These are phyloP conservation scores for Monilinia polystroma DNA, from an alignment of 2,329 filamentous ascomycete species.

Conservation along the genomic window DNA sequence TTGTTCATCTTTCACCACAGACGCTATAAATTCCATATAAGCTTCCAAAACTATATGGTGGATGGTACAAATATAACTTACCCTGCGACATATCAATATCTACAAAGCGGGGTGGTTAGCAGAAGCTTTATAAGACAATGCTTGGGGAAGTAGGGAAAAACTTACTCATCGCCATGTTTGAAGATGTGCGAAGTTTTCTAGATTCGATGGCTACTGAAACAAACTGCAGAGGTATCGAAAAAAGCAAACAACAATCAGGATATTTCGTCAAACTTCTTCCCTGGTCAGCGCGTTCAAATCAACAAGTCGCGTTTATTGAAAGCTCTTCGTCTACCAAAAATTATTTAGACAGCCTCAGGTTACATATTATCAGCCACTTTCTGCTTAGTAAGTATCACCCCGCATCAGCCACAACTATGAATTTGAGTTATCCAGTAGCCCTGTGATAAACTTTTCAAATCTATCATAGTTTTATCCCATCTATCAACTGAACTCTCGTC, in stretches of 20 bases:
- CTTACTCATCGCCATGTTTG: conserved; percentile 62
- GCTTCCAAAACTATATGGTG: conserved; percentile 19
- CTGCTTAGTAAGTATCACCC: background rate
- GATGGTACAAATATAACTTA: conserved; percentile 47
- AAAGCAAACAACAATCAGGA: conserved; percentile 8
- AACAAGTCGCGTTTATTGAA: conserved; percentile 31
- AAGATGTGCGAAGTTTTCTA: conserved; percentile 26
- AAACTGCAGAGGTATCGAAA: conserved; percentile 14
- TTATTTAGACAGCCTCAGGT: conserved; percentile 20
- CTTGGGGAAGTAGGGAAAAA: conserved; percentile 28
- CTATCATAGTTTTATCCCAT: too few species aligned
- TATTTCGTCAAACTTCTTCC: conserved; percentile 20
- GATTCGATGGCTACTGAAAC: conserved; percentile 20
- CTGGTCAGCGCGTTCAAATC: conserved; percentile 30
- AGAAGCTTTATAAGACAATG: conserved; percentile 33
- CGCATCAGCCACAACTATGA: conserved; percentile 2
- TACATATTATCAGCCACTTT: background rate
- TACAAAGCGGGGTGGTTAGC: conserved; percentile 43
- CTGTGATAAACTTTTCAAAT: too few species aligned
- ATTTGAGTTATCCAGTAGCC: too few species aligned
- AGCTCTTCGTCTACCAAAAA: conserved; percentile 28
- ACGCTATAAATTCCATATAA: conserved; percentile 47
- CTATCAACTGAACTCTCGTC: too few species aligned
- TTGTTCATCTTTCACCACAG: conserved; percentile 93
- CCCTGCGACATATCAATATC: conserved; percentile 83